Percentiles rank a stretch among this genome's conserved stretches.
These are phyloP conservation scores for Choanephora cucurbitarum DNA, from an alignment of 371 early-diverging fungal genomes.

Conservation along the genomic window DNA sequence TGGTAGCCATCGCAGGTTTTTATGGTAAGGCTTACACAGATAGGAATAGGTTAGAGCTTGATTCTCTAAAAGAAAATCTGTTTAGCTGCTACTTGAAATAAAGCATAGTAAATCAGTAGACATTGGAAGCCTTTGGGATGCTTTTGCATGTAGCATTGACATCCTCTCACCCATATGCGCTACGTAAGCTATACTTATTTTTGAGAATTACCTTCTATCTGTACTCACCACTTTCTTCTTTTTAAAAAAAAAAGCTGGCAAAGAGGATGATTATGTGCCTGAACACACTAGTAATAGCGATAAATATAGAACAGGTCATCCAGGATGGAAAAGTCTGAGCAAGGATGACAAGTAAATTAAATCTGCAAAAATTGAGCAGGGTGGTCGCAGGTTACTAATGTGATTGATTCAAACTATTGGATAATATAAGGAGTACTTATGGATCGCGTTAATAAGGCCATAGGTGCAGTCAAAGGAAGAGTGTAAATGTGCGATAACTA, in stretches of 20 bases:
- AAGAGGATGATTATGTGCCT: neutral
- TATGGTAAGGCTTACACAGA: conserved; percentile 18
- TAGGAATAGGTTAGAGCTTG: neutral
- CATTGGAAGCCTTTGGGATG: conserved; percentile 97
- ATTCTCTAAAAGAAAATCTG: neutral
- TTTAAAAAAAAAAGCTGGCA: neutral
- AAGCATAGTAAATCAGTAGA: conserved; percentile 94
- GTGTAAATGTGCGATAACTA: too few species aligned
- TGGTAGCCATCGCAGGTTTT: too few species aligned
- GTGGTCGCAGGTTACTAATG: too few species aligned
- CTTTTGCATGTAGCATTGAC: conserved; percentile 90
- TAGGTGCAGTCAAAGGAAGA: too few species aligned
- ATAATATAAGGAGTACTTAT: too few species aligned
- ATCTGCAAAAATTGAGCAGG: too few species aligned
- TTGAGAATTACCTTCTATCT: neutral
- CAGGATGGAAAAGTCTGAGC: conserved; percentile 11
- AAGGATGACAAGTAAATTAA: conserved; percentile 4
- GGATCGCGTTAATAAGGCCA: too few species aligned
- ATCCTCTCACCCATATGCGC: conserved; percentile 39
- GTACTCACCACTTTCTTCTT: neutral
- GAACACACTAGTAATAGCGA: too few species aligned
- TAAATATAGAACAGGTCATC: too few species aligned
- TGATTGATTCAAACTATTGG: neutral
- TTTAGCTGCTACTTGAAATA: conserved; percentile 79
- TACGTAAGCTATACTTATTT: neutral